These are phyloP conservation scores for Panellus pusillus DNA, from an alignment of 768 basidiomycete species.

Conservation along the genomic window DNA sequence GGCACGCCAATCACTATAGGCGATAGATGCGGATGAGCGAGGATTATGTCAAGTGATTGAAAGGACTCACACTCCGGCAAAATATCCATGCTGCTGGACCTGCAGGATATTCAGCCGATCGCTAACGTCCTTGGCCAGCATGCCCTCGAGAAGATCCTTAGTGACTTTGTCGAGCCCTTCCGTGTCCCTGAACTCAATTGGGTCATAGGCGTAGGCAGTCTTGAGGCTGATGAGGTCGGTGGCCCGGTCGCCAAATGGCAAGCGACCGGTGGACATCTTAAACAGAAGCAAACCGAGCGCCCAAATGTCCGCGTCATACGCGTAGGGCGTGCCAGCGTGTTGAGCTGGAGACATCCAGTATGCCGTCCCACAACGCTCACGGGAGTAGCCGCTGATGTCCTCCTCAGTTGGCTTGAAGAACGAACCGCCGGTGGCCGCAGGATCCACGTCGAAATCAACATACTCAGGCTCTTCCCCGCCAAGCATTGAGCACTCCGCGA, in stretches of 20 bases:
- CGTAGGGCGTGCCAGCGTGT: background rate
- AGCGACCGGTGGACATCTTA: background rate
- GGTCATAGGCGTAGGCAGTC: background rate
- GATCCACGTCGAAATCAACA: background rate
- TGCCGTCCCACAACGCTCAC: background rate
- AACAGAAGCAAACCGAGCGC: slow-evolving; percentile 1
- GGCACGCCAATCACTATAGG: too few species aligned
- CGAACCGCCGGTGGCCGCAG: background rate
- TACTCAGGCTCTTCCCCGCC: background rate
- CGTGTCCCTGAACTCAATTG: background rate
- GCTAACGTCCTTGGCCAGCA: background rate
- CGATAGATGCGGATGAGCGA: too few species aligned
- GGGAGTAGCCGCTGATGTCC: background rate
- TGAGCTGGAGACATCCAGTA: slow-evolving; percentile 8
- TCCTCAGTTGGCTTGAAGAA: background rate
- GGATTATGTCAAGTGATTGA: too few species aligned
- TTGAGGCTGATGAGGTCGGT: background rate
- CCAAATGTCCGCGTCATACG: background rate
- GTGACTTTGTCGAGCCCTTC: background rate
- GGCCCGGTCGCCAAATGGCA: background rate
- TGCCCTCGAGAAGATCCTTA: background rate
- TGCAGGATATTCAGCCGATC: background rate
- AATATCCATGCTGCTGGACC: background rate
- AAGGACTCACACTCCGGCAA: too few species aligned
- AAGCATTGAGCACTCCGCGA: background rate